phyloP scores from a whole-genome alignment of 441 rosid species.

The Cnidoscolus chayamansa region DNA sequence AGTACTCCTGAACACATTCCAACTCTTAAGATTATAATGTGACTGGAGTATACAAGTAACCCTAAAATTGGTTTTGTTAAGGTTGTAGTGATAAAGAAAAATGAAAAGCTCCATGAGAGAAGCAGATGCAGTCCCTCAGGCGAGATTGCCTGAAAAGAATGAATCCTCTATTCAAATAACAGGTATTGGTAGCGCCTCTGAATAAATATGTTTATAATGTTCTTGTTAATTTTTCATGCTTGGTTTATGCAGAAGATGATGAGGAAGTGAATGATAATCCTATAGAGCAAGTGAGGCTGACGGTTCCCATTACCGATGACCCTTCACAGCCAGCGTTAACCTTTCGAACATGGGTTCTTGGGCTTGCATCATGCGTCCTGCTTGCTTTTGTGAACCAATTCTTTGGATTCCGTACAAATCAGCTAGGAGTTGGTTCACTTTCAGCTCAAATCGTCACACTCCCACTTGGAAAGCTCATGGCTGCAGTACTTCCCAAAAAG shows the following conservation, averaged over 20 bases:
- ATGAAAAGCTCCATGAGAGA: not conserved
- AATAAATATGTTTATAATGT: not conserved
- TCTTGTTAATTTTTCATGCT: not conserved
- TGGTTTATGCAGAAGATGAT: conserved; percentile 8
- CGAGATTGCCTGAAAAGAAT: not conserved
- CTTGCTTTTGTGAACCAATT: conserved; percentile 67
- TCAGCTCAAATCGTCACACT: conserved; percentile 65
- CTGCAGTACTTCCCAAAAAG: conserved; percentile 49
- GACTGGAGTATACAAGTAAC: too few relatives aligned
- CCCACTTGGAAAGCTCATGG: conserved; percentile 74
- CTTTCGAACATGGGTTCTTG: conserved; percentile 72
- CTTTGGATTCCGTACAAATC: conserved; percentile 58
- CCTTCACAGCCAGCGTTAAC: conserved; percentile 55
- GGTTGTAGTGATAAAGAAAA: not conserved
- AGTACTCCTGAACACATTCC: too few relatives aligned
- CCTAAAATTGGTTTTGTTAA: too few relatives aligned
- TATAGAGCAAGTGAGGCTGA: conserved; percentile 76
- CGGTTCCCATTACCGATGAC: conserved; percentile 76
- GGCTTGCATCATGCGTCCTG: conserved; percentile 43
- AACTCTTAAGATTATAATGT: too few relatives aligned
- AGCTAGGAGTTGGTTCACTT: conserved; percentile 41
- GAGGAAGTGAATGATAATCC: conserved; percentile 65
- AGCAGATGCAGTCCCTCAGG: not conserved
- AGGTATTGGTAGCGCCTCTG: not conserved
- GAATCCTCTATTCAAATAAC: not conserved